Percentiles rank a stretch among this genome's conserved stretches.
Evolutionary conservation across 176 grass and related monocot species (phyloP).

Genomic region (Oryza coarctata): DNA sequence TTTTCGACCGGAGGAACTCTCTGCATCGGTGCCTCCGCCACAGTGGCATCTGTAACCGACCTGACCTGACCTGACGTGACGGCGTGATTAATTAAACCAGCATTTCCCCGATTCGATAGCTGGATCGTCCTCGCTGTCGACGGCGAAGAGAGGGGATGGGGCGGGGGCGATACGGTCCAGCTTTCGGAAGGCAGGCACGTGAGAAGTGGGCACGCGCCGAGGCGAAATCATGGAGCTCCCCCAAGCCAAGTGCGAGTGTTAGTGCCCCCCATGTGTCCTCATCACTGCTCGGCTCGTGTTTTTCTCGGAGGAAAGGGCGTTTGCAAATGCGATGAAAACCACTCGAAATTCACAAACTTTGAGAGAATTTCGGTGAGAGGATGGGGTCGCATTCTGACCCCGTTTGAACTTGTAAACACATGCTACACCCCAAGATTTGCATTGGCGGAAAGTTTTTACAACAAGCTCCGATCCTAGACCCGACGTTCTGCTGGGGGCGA

Average conservation of each 20-base stretch:
- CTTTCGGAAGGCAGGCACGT: constrained; percentile 40
- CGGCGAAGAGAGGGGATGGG: constrained; percentile 20
- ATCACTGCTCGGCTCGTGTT: not conserved
- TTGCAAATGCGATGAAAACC: too few species aligned
- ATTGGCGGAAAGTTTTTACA: too few species aligned
- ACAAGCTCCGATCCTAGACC: too few species aligned
- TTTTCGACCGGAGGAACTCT: not conserved
- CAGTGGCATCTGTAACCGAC: not conserved
- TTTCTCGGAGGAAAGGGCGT: too few species aligned
- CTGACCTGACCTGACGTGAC: not conserved
- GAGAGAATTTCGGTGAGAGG: too few species aligned
- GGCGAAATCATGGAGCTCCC: not conserved
- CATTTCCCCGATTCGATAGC: not conserved
- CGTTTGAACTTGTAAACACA: too few species aligned
- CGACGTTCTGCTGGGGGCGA: not conserved
- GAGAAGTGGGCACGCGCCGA: constrained; percentile 23
- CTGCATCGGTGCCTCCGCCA: not conserved
- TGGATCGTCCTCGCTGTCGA: not conserved
- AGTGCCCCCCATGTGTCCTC: constrained; percentile 25
- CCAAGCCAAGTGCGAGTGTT: not conserved
- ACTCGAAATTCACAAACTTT: not conserved
- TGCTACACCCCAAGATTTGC: too few species aligned
- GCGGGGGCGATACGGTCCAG: constrained; percentile 12
- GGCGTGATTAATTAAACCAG: not conserved
- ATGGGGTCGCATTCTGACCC: too few species aligned